Conservation (phyloP, 2,329 filamentous ascomycete genomes). For the Bertia moriformis region DNA sequence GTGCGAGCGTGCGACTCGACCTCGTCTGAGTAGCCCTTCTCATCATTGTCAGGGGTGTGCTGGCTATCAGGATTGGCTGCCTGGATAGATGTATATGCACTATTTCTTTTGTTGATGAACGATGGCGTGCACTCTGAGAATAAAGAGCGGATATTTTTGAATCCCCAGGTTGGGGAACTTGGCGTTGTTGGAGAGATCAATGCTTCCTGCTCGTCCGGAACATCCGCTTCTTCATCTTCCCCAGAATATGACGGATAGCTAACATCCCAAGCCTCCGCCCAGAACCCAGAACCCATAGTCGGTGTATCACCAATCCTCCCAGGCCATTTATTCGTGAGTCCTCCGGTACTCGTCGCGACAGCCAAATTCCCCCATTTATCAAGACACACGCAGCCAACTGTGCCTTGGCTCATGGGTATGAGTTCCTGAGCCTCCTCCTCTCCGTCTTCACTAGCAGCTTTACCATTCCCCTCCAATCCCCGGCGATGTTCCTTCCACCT, state of each 20-base stretch:
- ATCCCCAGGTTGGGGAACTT: no score
- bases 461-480: slow-evolving; percentile 29
- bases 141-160: not conserved
- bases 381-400: slow-evolving; percentile 42
- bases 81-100: not conserved
- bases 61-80: not conserved
- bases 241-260: no score
- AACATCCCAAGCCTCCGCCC: slow-evolving; percentile 47
- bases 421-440: slow-evolving; percentile 3
- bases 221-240: slow-evolving; percentile 12
- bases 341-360: slow-evolving; percentile 43
- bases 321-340: slow-evolving; percentile 43
- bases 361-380: slow-evolving; percentile 38
- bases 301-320: slow-evolving; percentile 46
- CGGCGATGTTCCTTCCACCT: slow-evolving; percentile 41
- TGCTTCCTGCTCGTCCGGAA: slow-evolving; percentile 2
- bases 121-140: not conserved
- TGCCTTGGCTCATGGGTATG: slow-evolving; percentile 33
- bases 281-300: slow-evolving; percentile 42
- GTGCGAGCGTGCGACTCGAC: no score
- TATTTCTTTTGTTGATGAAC: not conserved
- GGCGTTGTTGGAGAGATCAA: slow-evolving; percentile 1
- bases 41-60: no score
- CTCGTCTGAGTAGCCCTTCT: no score
- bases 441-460: slow-evolving; percentile 6